Evolutionary conservation across 495 filamentous ascomycete genomes (phyloP), one percentile per base, ranked within the genome.

Genomic region (Lophiostoma macrostomum): DNA sequence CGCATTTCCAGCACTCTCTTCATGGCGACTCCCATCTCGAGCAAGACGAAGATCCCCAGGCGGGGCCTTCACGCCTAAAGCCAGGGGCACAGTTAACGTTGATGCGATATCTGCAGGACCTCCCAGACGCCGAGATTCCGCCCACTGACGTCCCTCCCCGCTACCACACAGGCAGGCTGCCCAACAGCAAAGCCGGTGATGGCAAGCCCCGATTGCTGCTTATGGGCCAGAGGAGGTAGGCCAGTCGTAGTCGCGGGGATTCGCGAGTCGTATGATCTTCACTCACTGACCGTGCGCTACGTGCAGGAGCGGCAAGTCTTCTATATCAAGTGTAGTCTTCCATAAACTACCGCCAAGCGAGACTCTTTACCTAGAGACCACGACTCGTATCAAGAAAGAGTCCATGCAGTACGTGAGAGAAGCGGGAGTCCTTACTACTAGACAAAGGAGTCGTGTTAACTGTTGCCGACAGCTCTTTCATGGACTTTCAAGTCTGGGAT

Each of bases 401-500:
- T 85, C 86, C 1, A 88, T 96, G 66, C 89, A 90, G 90, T 95
- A 64, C 72, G 84, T 70, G n/a, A 18, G 36, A n/a, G n/a, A n/a
- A n/a, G n/a, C n/a, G n/a, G n/a, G n/a, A n/a, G 25, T 18, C 35
- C 28, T 29, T 16, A 19, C 38, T 34, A 32, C 7, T 36, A 32
- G 13, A 35, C 13, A 12, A 14, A 13, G n/a, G n/a, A n/a, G n/a
- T n/a, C n/a, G n/a, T n/a, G 27, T 47, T 54, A 22, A 53, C 54
- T 40, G 24, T 36, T 13, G 13, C 10, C 5, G 23, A 31, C 50
- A 95, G 91, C 64, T 96, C 91, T 5, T 96, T 98, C 61, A 95
- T 97, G 90, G 90, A 96, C 63, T 95, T 98, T 64, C 91, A 97
- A 66, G 87, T 96, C 25, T 95, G 89, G 88, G 93, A 98, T 64